Evolutionary conservation across 768 basidiomycete genomes (phyloP), one percentile per base, ranked within the genome.

Genomic region (Tylopilus balloui): DNA sequence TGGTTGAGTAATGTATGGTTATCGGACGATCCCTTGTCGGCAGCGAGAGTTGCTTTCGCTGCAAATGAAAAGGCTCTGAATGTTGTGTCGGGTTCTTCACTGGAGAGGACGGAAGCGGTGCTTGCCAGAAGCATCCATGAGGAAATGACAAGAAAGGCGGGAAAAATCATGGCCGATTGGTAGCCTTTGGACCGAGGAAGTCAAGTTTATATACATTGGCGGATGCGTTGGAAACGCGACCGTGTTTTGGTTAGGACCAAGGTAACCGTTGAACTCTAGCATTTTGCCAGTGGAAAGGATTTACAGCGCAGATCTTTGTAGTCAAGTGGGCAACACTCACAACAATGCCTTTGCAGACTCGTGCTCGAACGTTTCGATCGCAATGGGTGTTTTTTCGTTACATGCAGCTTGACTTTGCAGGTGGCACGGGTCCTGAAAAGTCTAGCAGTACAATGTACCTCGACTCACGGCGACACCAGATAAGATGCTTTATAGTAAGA

Each of bases 91-190:
- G 45, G 12, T n/a, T 39, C 43, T n/a, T 42, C 13, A 23, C 5
- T 32, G 14, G 45, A 55, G 37, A 57, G 62, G 45, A 45, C 27
- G 48, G 53, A 52, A 15, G 61, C 61, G 52, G 51, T 48, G 64
- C 66, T 68, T 64, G 56, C 64, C 66, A 66, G 64, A 68, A 66
- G 66, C 64, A 55, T 51, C 48, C 57, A 42, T 20, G 50, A 57
- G 23, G 19, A 42, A 14, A 59, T 15, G 15, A 19, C 39, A 15
- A 66, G 6, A 19, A 55, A 37, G 17, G 41, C 21, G 23, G 36
- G 15, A 1, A 43, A 51, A 48, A 50, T 42, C 64, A 66, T 66
- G 44, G 24, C 19, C 1, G 32, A 27, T 43, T 20, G 28, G 44
- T 36, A 5, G 32, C n/a, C 2, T 9, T 15, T 34, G 17, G n/a